Percentiles rank a stretch among this genome's conserved stretches.
Evolutionary conservation across 768 basidiomycete species (phyloP).

Genomic region (Termitomyces sp.): DNA sequence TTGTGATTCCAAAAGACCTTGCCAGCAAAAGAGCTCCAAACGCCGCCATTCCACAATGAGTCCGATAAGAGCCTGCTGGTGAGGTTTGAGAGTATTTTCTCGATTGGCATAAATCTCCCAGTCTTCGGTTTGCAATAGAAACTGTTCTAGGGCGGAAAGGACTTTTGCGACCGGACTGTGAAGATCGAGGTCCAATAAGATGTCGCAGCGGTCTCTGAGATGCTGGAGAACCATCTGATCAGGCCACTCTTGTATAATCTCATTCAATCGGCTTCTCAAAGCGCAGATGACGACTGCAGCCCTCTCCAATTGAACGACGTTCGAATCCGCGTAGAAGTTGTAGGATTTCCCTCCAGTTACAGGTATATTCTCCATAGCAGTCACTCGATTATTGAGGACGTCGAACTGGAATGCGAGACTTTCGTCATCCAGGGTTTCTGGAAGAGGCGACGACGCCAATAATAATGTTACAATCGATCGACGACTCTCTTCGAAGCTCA

Average conservation of each 20-base stretch:
- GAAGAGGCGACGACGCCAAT: constrained; percentile 27
- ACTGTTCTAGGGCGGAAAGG: constrained; percentile 77
- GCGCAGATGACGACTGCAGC: constrained; percentile 44
- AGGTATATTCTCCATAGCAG: constrained; percentile 22
- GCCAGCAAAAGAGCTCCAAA: constrained; percentile 87
- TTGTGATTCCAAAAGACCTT: constrained; percentile 71
- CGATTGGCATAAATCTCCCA: constrained; percentile 97
- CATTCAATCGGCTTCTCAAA: constrained; percentile 48
- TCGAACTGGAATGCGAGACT: constrained; percentile 49
- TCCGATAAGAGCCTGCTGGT: constrained; percentile 60
- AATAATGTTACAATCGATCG: constrained; percentile 25
- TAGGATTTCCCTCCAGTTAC: constrained; percentile 25
- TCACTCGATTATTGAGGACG: constrained; percentile 38
- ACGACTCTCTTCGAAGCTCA: constrained; percentile 28
- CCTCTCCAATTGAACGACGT: constrained; percentile 65
- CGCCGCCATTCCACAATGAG: constrained; percentile 89
- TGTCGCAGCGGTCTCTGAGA: constrained; percentile 64
- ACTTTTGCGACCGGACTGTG: constrained; percentile 77
- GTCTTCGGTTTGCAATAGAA: constrained; percentile 84
- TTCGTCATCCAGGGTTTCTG: constrained; percentile 43
- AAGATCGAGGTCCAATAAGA: constrained; percentile 55
- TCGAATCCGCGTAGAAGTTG: constrained; percentile 82
- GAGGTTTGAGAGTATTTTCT: constrained; percentile 70
- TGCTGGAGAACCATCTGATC: constrained; percentile 97
- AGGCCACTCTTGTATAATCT: constrained; percentile 79